Percentiles rank a stretch among this genome's conserved stretches.
These are phyloP conservation scores for Sophora flavescens DNA, from an alignment of 306 rosid species.

Conservation along the genomic window DNA sequence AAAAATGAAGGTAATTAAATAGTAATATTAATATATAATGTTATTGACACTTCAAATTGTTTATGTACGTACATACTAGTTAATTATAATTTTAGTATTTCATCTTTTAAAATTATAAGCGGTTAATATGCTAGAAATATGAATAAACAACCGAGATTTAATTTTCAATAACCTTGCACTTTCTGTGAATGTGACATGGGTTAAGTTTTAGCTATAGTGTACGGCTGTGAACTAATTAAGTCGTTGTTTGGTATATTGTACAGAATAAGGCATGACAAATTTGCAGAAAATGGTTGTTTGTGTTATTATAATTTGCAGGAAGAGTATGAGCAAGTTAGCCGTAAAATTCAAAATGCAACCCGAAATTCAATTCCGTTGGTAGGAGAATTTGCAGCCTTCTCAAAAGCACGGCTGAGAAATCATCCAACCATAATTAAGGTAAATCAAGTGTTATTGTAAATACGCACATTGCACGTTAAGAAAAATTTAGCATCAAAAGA, in stretches of 20 bases:
- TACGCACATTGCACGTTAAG: background rate
- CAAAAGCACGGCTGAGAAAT: slow-evolving; percentile 46
- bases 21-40: no score
- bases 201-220: background rate
- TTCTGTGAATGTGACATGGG: no score
- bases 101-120: no score
- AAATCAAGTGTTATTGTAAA: background rate
- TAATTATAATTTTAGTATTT: no score
- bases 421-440: slow-evolving; percentile 78
- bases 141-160: no score
- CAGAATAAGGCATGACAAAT: no score
- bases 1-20: slow-evolving; percentile 50
- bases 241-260: no score
- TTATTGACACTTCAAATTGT: no score
- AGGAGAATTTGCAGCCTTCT: slow-evolving; percentile 58
- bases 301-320: slow-evolving; percentile 50
- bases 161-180: no score
- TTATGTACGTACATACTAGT: no score
- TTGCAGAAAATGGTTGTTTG: background rate
- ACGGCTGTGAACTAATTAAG: background rate
- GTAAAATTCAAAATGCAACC: slow-evolving; percentile 54
- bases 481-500: background rate
- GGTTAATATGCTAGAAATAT: no score
- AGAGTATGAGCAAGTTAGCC: slow-evolving; percentile 56
- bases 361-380: slow-evolving; percentile 27